These are phyloP conservation scores for Candida ortonii DNA, from an alignment of 805 yeast genomes.

Conservation along the genomic window DNA sequence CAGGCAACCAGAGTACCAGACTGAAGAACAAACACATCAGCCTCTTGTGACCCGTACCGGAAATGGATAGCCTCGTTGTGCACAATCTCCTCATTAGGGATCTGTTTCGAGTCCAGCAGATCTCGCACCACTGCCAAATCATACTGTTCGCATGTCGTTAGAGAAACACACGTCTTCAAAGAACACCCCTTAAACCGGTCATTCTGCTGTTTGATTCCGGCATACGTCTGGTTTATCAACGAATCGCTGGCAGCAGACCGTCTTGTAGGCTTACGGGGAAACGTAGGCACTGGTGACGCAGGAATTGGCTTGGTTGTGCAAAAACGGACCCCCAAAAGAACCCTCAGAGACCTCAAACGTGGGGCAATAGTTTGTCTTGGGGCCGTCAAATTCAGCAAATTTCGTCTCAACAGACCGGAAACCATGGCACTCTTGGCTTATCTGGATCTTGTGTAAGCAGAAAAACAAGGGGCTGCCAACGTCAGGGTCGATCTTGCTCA, in stretches of 20 bases:
- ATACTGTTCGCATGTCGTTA: constrained; percentile 71
- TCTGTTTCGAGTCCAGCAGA: constrained; percentile 36
- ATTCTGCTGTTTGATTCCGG: constrained; percentile 4
- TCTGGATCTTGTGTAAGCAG: too few species aligned
- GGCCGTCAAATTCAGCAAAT: too few species aligned
- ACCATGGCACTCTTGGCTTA: too few species aligned
- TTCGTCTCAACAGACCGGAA: too few species aligned
- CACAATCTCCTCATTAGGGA: constrained; percentile 32
- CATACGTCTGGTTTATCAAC: constrained; percentile 17
- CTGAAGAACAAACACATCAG: constrained; percentile 64
- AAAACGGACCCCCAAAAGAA: background rate
- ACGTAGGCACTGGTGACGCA: constrained; percentile 1
- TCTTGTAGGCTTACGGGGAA: constrained; percentile 14
- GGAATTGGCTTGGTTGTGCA: constrained; percentile 5
- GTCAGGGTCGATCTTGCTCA: too few species aligned
- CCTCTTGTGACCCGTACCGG: constrained; percentile 35
- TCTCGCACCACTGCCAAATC: constrained; percentile 50
- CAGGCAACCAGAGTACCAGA: constrained; percentile 84
- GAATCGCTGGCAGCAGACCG: constrained; percentile 18
- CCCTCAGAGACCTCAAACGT: background rate
- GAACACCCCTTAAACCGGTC: constrained; percentile 10
- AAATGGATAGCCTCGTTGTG: constrained; percentile 63
- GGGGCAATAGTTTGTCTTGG: too few species aligned
- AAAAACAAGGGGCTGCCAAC: too few species aligned
- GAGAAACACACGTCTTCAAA: constrained; percentile 54